A percentile compares a stretch with the other conserved stretches of the same genome.
Conservation (phyloP, 2,329 filamentous ascomycete genomes). For the Trichoderma atrobrunneum region DNA sequence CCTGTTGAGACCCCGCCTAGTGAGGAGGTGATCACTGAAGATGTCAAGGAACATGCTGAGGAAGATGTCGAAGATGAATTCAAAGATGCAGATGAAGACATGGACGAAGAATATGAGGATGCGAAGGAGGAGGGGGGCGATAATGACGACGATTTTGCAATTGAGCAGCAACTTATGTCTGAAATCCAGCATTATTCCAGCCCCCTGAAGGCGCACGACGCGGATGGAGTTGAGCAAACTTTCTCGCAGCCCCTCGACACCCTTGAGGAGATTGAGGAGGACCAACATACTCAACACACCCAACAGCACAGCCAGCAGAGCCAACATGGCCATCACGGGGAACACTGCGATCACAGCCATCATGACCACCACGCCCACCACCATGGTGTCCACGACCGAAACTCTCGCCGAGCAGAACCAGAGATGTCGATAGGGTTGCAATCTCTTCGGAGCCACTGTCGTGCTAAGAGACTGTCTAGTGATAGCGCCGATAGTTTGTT, state of each 20-base stretch:
- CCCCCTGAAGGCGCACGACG: not conserved
- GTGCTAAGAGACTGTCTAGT: conserved; percentile 27
- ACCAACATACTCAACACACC: not conserved
- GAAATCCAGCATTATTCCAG: conserved; percentile 21
- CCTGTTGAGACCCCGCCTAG: not conserved
- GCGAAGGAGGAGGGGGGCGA: conserved; percentile 10
- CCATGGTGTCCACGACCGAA: not conserved
- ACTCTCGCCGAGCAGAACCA: conserved; percentile 16
- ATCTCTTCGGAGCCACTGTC: conserved; percentile 30
- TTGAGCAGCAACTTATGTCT: conserved; percentile 26
- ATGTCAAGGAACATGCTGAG: not conserved
- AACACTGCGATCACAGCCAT: not conserved
- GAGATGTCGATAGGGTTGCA: conserved; percentile 31
- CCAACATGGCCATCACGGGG: not conserved
- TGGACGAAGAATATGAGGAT: not conserved
- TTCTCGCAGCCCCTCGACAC: not conserved
- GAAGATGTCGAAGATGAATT: not conserved
- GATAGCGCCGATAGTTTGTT: conserved; percentile 24
- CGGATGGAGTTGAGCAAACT: not conserved
- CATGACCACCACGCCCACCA: not conserved
- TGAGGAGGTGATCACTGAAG: not conserved
- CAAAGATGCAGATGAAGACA: conserved; percentile 4
- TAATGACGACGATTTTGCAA: conserved; percentile 22
- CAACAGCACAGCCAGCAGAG: conserved; percentile 18
- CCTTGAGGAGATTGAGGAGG: not conserved